Base-by-base conservation (phyloP, 2,329 filamentous ascomycete genomes). In the Penicillium glabrum region DNA sequence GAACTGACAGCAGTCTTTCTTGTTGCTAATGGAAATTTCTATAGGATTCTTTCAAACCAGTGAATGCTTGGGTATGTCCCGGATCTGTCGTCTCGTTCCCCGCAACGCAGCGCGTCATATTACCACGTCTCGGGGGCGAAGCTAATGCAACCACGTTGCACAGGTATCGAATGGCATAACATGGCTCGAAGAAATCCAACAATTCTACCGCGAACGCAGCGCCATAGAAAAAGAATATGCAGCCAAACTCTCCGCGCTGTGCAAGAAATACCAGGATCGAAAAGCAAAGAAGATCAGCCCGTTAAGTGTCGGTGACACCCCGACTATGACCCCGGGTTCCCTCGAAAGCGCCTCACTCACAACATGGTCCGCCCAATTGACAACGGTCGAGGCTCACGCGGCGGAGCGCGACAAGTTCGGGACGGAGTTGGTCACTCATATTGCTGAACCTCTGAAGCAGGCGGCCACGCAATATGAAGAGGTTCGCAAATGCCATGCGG, bases 151-250 rank as follows among this genome's bases (percentile, higher is more conserved):
- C 26, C 24, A 55, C 41, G 44, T 64, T 45, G 54, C 50, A 59
- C 67, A 86, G 83, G 90, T 96, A 56, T 83, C 86, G 61, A 88
- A 90, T 74, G 92, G 93, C 62, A 96, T 99, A 73, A 82, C 85
- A 64, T 99, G 93, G 93, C 87, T 99, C 58, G 93, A 97, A 69
- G 95, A 99, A 69, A 90, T 99, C 61, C 91, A 99, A 75, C 88
- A 91, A 71, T 99, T 98, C 80, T 99, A 98, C 81, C 90, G 95
- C 62, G 95, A 99, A 77, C 86, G 96, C 56, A 91, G 91, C 71
- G 86, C 81, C 35, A 96, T 99, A 73, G 95, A 99, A 79, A 97
- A 96, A 78, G 96, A 99, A 74, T 98, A 99, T 75, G 89, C 91
- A 68, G 84, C 89, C 62, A 98, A 93, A 77, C 86, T 99, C 62